Conservation (phyloP, 106 monocot species). For the Iris macrosiphon region DNA sequence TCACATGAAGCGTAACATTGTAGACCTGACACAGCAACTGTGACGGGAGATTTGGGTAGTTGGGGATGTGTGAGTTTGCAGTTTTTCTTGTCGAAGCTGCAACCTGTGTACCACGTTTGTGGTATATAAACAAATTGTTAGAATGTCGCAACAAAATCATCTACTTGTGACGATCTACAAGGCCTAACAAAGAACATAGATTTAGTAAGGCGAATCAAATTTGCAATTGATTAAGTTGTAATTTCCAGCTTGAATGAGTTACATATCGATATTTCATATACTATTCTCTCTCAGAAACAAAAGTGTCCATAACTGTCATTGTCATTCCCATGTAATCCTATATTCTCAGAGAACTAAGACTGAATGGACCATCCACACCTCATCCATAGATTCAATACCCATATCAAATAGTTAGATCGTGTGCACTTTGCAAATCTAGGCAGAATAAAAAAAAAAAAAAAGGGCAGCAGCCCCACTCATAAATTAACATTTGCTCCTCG, state of each 20-base stretch:
- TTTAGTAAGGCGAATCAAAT: background rate
- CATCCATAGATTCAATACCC: no score
- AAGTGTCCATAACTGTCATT: no score
- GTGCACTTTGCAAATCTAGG: no score
- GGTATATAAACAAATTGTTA: slow-evolving; percentile 1
- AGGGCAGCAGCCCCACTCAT: no score
- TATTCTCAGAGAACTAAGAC: no score
- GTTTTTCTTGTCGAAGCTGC: slow-evolving; percentile 64
- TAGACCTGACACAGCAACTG: slow-evolving; percentile 85
- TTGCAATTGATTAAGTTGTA: background rate
- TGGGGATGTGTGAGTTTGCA: slow-evolving; percentile 59
- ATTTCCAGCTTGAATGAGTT: background rate
- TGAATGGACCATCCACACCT: no score
- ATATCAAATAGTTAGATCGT: no score
- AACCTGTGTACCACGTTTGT: slow-evolving; percentile 70
- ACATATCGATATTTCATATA: background rate
- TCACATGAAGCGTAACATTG: slow-evolving; percentile 76
- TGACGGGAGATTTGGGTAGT: slow-evolving; percentile 74
- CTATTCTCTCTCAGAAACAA: no score
- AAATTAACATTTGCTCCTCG: no score
- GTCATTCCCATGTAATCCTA: no score
- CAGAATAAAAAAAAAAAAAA: no score
- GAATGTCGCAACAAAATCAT: background rate
- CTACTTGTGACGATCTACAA: no score
- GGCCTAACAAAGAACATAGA: background rate